Base-by-base conservation (phyloP, 1,284 basidiomycete genomes). In the Puccinia hordei region DNA sequence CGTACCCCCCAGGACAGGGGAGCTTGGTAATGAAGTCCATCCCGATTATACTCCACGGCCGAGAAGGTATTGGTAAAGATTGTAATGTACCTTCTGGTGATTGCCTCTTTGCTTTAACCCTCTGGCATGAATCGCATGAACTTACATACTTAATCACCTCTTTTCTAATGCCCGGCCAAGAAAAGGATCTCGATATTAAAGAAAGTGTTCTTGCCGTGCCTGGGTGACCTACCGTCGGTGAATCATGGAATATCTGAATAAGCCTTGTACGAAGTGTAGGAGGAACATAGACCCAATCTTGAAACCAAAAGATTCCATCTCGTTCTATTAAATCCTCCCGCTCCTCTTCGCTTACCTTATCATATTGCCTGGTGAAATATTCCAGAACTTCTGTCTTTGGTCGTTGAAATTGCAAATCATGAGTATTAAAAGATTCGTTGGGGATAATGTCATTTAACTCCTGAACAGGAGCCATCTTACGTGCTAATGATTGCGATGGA, bases 41-140 rank as follows among this genome's bases (percentile, higher is more conserved):
- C 0, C 61, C 63, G 13, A 44, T 13, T 13, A 8, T 44, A 44
- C 41, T 44, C 41, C 41, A 44, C 13, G 41, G 41, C 41, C 13
- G 6, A 6, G 6, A 6, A 6, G 41, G 41, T 0, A 84, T 83
- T 38, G 83, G 82, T 84, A 86, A 89, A 0, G 88, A 88, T 17
- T 71, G 19, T 3, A 72, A 35, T 10, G 4, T 6, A 2, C 69
- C 69, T 53, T 46, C 30, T 17, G 41, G 69, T 51, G n/a, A n/a
- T n/a, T n/a, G n/a, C n/a, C n/a, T n/a, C n/a, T n/a, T n/a, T n/a
- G n/a, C n/a, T n/a, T n/a, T n/a, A n/a, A n/a, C n/a, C n/a, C n/a
- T n/a, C n/a, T n/a, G n/a, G n/a, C n/a, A n/a, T n/a, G n/a, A n/a
- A n/a, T n/a, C n/a, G n/a, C n/a, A n/a, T n/a, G n/a, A n/a, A n/a